These are phyloP conservation scores for Capsicum baccatum DNA, from an alignment of 257 asterid genomes.

Conservation along the genomic window DNA sequence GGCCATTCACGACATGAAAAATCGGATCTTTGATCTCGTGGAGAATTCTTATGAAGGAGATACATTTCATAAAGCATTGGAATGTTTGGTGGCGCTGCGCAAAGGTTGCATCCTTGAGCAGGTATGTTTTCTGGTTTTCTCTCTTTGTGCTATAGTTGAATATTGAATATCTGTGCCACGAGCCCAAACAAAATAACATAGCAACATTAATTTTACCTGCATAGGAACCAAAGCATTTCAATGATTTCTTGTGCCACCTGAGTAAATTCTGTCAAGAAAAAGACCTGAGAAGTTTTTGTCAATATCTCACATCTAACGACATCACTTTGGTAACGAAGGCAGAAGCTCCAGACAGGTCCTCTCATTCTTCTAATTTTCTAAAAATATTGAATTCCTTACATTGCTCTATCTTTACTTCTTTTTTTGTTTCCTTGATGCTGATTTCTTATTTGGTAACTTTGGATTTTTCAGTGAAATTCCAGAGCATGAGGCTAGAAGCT, in stretches of 20 bases:
- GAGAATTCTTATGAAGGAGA: conserved; percentile 73
- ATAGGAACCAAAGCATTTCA: conserved; percentile 89
- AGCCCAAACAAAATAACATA: not conserved
- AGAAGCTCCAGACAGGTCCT: conserved; percentile 86
- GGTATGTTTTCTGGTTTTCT: conserved; percentile 46
- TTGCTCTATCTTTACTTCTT: not conserved
- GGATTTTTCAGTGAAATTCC: conserved; percentile 59
- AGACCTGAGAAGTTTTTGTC: conserved; percentile 52
- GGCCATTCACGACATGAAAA: conserved; percentile 78
- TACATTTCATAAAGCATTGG: conserved; percentile 56
- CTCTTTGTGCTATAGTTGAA: conserved; percentile 4
- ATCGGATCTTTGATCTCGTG: conserved; percentile 61
- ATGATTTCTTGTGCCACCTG: conserved; percentile 65
- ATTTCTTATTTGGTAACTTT: conserved; percentile 15
- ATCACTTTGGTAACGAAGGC: conserved; percentile 66
- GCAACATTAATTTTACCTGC: conserved; percentile 6
- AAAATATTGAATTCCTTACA: conserved; percentile 4
- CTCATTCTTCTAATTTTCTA: not conserved
- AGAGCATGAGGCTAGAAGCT: conserved; percentile 64
- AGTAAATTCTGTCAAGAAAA: conserved; percentile 60
- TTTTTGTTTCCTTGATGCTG: not conserved
- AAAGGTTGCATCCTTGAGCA: conserved; percentile 87
- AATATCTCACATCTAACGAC: conserved; percentile 52
- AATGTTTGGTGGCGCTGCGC: conserved; percentile 81
- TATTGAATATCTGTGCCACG: conserved; percentile 5